phyloP scores from a whole-genome alignment of 73 alveolate genomes.

The Uronychia binucleata region DNA sequence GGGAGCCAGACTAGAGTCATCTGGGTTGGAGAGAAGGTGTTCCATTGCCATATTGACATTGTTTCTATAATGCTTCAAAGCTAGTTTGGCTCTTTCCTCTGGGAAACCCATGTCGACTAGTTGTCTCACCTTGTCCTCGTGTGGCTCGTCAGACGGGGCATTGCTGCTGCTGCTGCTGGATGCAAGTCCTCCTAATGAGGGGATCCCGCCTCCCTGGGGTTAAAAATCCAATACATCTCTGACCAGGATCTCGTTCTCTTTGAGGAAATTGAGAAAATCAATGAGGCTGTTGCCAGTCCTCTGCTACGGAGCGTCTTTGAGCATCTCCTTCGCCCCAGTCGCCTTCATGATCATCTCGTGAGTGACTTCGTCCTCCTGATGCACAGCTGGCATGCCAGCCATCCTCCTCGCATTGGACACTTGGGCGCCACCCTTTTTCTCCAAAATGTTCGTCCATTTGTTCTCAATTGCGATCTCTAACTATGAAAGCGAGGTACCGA shows the following conservation, averaged over 20 bases:
- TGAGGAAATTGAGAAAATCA: background rate
- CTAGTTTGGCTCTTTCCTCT: constrained; percentile 37
- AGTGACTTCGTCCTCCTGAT: background rate
- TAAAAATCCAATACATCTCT: background rate
- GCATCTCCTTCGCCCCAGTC: background rate
- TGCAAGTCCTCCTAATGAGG: too few relatives aligned
- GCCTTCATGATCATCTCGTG: background rate
- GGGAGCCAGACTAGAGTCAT: background rate
- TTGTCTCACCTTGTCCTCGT: constrained; percentile 1
- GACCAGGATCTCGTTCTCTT: background rate
- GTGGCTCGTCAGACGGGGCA: background rate
- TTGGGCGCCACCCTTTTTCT: background rate
- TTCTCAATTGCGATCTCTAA: background rate
- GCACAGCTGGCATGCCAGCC: background rate
- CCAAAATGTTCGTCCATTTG: background rate
- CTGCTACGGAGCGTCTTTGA: background rate
- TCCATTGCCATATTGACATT: constrained; percentile 53
- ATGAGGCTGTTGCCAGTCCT: background rate
- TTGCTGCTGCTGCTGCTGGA: too few relatives aligned
- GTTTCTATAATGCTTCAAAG: constrained; percentile 38
- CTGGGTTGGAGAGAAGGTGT: constrained; percentile 24
- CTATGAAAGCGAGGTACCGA: background rate
- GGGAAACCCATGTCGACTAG: constrained; percentile 53
- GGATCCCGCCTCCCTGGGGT: background rate
- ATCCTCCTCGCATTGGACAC: background rate